Percentiles rank a stretch among this genome's conserved stretches.
Conservation (phyloP, 768 basidiomycete genomes). For the Auriscalpium orientale region DNA sequence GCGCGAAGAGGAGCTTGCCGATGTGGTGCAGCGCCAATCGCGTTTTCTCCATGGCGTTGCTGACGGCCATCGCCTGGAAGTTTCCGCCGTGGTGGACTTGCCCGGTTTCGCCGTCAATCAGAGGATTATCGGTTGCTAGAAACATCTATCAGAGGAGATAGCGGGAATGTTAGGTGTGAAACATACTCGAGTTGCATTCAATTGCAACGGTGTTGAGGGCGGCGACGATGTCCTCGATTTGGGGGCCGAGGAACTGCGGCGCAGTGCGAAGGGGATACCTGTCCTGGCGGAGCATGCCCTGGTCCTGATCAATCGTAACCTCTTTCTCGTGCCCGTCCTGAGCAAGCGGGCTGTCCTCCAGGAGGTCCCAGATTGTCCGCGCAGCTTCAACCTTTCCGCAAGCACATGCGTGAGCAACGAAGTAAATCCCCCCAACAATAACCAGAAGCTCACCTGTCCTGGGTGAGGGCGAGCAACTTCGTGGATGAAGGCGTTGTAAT, state of each 20-base stretch:
- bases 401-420: neutral
- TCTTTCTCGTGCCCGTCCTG: conserved; percentile 54
- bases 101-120: conserved; percentile 62
- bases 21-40: conserved; percentile 48
- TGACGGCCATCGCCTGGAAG: conserved; percentile 84
- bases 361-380: conserved; percentile 56
- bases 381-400: conserved; percentile 55
- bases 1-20: conserved; percentile 44
- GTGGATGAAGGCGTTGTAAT: conserved; percentile 76
- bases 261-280: conserved; percentile 69
- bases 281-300: conserved; percentile 72
- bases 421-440: neutral
- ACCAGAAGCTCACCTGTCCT: conserved; percentile 47
- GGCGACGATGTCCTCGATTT: conserved; percentile 69
- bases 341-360: conserved; percentile 64
- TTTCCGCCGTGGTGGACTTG: conserved; percentile 78
- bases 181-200: conserved; percentile 79
- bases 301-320: conserved; percentile 63
- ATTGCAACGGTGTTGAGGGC: conserved; percentile 56
- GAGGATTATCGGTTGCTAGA: conserved; percentile 83
- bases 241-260: conserved; percentile 82
- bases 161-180: neutral
- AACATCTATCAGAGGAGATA: neutral
- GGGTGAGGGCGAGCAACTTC: conserved; percentile 72
- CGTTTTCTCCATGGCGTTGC: conserved; percentile 84